Conservation (phyloP, 2,329 filamentous ascomycete genomes). For the Botryosphaeria dothidea region DNA sequence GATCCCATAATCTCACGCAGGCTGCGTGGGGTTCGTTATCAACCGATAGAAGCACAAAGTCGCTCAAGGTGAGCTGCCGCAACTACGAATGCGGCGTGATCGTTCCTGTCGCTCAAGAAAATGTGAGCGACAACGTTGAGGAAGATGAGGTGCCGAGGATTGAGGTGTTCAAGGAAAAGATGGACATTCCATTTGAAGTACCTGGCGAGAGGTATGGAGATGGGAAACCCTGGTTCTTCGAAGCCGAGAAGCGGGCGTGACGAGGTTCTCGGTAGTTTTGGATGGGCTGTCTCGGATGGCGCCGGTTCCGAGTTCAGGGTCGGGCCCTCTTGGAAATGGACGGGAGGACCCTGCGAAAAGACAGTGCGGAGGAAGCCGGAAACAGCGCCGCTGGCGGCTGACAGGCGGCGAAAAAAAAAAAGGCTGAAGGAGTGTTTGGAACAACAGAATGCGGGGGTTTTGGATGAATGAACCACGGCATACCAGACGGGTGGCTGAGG, state of each 20-base stretch:
- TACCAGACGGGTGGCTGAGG: background rate
- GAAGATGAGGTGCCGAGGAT: conserved; percentile 37
- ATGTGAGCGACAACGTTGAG: conserved; percentile 19
- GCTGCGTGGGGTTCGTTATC: conserved; percentile 87
- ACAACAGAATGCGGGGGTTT: background rate
- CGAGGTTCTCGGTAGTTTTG: background rate
- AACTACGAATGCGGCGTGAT: conserved; percentile 98
- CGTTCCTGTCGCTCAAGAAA: conserved; percentile 54
- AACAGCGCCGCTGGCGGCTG: background rate
- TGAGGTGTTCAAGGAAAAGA: conserved; percentile 52
- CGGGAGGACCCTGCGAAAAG: background rate
- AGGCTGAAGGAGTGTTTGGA: background rate
- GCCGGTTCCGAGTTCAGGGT: background rate
- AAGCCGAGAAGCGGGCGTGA: background rate
- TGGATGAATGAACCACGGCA: background rate
- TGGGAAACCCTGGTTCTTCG: conserved; percentile 46
- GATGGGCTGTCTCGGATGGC: background rate
- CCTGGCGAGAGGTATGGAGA: conserved; percentile 56
- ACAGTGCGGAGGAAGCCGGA: background rate
- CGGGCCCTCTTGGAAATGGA: background rate
- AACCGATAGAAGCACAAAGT: conserved; percentile 66
- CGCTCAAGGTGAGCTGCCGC: conserved; percentile 75
- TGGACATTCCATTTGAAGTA: conserved; percentile 66
- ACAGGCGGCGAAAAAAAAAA: background rate
- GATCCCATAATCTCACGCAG: conserved; percentile 89